These are phyloP conservation scores for Dissophora ornata DNA, from an alignment of 192 early-diverging fungal genomes.

Conservation along the genomic window DNA sequence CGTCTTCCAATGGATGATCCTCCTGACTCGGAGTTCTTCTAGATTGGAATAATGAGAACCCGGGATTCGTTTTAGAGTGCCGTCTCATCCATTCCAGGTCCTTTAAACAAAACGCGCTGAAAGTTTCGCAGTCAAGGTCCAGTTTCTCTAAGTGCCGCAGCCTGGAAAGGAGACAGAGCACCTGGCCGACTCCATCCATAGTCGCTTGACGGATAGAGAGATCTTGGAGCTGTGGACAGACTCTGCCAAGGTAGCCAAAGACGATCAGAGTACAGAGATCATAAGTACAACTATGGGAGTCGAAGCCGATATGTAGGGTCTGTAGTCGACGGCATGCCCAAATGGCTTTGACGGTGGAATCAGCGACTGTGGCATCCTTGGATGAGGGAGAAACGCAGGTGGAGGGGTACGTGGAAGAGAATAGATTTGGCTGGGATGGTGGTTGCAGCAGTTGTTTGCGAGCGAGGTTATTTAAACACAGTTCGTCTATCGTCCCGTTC, in stretches of 20 bases:
- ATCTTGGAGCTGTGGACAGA: neutral
- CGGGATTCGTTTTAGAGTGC: neutral
- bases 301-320: neutral
- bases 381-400: neutral
- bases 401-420: too few species aligned
- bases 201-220: neutral
- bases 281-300: too few species aligned
- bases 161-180: slow-evolving; percentile 3
- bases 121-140: neutral
- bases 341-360: neutral
- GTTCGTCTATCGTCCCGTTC: neutral
- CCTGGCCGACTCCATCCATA: neutral
- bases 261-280: neutral
- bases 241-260: slow-evolving; percentile 9
- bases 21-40: too few species aligned
- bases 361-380: too few species aligned
- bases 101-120: neutral
- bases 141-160: neutral
- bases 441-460: too few species aligned
- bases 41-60: too few species aligned
- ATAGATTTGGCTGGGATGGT: too few species aligned
- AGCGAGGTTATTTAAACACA: too few species aligned
- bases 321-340: neutral
- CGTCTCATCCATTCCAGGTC: neutral
- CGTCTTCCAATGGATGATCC: too few species aligned